A percentile compares a stretch with the other conserved stretches of the same genome.
Evolutionary conservation across 148 eudicot genomes (phyloP).

Genomic region (Nepenthes mirabilis): DNA sequence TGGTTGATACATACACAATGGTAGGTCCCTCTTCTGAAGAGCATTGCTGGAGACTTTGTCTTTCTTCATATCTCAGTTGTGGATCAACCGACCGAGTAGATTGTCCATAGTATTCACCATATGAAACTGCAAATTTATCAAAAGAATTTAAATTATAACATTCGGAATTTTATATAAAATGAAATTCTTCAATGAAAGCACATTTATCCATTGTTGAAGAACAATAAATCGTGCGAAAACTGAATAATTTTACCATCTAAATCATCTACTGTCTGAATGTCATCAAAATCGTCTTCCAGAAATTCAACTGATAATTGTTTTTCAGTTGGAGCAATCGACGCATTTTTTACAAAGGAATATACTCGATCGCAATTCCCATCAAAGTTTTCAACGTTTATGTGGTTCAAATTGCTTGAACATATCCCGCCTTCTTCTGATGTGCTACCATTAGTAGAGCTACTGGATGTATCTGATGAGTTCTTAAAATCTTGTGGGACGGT

Average conservation of each 20-base stretch:
- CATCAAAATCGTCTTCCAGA: constrained; percentile 84
- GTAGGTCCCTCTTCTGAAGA: constrained; percentile 54
- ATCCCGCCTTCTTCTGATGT: constrained; percentile 12
- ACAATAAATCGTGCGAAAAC: background rate
- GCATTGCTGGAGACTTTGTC: constrained; percentile 12
- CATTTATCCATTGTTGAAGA: background rate
- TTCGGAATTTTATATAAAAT: background rate
- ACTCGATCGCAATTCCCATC: constrained; percentile 26
- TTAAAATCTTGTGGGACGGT: constrained; percentile 14
- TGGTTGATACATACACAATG: constrained; percentile 73
- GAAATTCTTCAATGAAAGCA: background rate
- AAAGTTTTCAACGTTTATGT: constrained; percentile 14
- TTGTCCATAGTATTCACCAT: constrained; percentile 68
- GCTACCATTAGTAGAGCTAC: constrained; percentile 20
- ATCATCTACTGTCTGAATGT: constrained; percentile 49
- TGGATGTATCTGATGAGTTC: constrained; percentile 22
- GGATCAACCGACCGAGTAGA: constrained; percentile 14
- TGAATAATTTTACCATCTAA: constrained; percentile 49
- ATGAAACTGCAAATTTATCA: constrained; percentile 43
- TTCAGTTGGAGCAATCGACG: constrained; percentile 21
- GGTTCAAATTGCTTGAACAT: constrained; percentile 7
- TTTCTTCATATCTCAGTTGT: constrained; percentile 15
- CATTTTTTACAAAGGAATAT: constrained; percentile 10
- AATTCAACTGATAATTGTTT: constrained; percentile 56
- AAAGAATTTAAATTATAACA: background rate